A percentile compares a stretch with the other conserved stretches of the same genome.
phyloP scores from a whole-genome alignment of 164 flowering plant species.

The Tinospora cordifolia region DNA sequence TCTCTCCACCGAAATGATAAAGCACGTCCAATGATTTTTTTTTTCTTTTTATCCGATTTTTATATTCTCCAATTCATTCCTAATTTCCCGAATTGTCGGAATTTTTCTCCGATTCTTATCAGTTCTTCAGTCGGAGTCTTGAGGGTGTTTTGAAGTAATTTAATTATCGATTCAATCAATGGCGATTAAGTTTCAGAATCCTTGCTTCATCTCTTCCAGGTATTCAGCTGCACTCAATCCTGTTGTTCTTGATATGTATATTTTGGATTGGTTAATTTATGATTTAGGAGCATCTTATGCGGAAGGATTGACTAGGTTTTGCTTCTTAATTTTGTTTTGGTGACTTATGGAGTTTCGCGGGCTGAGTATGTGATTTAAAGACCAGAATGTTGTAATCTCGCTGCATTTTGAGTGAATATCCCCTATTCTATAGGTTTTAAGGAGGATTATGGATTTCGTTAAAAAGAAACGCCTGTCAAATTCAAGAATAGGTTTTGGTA shows the following conservation, averaged over 20 bases:
- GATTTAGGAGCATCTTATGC: not conserved
- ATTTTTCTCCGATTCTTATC: too few relatives aligned
- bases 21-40: too few relatives aligned
- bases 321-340: not conserved
- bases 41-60: too few relatives aligned
- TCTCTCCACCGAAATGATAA: too few relatives aligned
- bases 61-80: too few relatives aligned
- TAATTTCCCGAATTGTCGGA: too few relatives aligned
- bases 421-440: too few relatives aligned
- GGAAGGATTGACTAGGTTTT: not conserved
- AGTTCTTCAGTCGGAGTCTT: not conserved
- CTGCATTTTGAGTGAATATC: too few relatives aligned
- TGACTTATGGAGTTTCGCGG: not conserved
- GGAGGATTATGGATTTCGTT: too few relatives aligned
- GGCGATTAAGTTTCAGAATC: constrained; percentile 11
- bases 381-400: too few relatives aligned
- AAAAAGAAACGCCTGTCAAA: too few relatives aligned
- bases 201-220: constrained; percentile 16
- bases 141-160: not conserved
- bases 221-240: not conserved
- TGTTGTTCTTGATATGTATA: not conserved
- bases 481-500: too few relatives aligned
- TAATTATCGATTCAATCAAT: not conserved
- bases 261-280: not conserved
- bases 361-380: not conserved